Conservation (phyloP, 495 filamentous ascomycete species). For the Penicillium samsonianum region DNA sequence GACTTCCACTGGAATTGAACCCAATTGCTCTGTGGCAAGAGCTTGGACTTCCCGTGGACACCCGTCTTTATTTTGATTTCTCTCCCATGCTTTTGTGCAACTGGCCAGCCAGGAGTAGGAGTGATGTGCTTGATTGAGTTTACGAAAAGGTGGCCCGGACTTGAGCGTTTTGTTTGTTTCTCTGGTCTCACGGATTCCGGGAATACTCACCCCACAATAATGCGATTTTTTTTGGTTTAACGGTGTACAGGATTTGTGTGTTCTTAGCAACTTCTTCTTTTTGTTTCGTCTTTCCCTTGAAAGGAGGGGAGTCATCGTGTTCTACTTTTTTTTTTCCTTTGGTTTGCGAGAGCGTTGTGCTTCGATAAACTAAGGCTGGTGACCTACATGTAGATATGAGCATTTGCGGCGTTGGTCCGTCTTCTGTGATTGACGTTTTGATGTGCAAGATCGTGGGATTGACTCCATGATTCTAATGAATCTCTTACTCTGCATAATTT, state of each 20-base stretch:
- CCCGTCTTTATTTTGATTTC: slow-evolving; percentile 23
- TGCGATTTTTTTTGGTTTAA: slow-evolving; percentile 20
- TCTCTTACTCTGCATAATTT: slow-evolving; percentile 10
- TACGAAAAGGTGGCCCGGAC: slow-evolving; percentile 36
- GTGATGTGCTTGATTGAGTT: slow-evolving; percentile 28
- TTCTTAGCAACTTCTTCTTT: slow-evolving; percentile 25
- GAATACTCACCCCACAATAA: slow-evolving; percentile 21
- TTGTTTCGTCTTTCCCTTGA: slow-evolving; percentile 9
- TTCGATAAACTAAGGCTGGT: slow-evolving; percentile 45
- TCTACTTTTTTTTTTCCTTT: slow-evolving; percentile 29
- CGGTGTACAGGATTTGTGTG: slow-evolving; percentile 38
- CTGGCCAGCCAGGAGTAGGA: slow-evolving; percentile 32
- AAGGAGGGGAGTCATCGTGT: slow-evolving; percentile 21
- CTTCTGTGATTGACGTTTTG: slow-evolving; percentile 28
- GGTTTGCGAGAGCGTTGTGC: slow-evolving; percentile 35
- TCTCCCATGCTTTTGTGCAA: slow-evolving; percentile 30
- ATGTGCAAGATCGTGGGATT: slow-evolving; percentile 20
- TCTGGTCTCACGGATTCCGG: slow-evolving; percentile 24
- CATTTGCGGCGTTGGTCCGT: slow-evolving; percentile 46
- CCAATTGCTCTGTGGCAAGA: slow-evolving; percentile 2
- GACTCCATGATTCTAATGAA: slow-evolving; percentile 27
- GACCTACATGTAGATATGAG: slow-evolving; percentile 52
- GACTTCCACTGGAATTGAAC: slow-evolving; percentile 18
- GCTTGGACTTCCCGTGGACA: slow-evolving; percentile 13
- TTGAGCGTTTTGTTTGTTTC: slow-evolving; percentile 33